Conservation (phyloP, 805 yeast species). For the Metschnikowia corniflorae region DNA sequence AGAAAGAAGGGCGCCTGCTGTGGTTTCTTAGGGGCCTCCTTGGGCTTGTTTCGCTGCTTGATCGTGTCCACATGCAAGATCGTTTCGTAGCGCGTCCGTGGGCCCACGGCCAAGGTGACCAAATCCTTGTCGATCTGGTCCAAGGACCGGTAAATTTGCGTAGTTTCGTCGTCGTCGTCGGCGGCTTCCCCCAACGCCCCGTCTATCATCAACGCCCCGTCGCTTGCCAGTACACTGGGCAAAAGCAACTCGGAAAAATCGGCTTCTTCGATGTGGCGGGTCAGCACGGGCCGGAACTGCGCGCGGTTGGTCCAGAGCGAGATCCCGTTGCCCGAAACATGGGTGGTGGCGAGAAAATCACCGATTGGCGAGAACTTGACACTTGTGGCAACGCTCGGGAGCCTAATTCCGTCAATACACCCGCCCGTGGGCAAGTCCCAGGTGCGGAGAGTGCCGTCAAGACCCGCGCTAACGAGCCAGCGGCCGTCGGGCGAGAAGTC, state of each 20-base stretch:
- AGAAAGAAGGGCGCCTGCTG: constrained; percentile 80
- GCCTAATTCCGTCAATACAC: constrained; percentile 85
- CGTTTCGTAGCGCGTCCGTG: constrained; percentile 76
- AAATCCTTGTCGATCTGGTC: constrained; percentile 62
- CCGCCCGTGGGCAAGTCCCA: constrained; percentile 98
- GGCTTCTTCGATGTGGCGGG: constrained; percentile 70
- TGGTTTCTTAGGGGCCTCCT: constrained; percentile 81
- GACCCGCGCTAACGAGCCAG: constrained; percentile 81
- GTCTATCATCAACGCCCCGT: constrained; percentile 65
- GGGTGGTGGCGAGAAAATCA: constrained; percentile 88
- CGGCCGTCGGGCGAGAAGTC: constrained; percentile 95
- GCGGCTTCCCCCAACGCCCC: constrained; percentile 64
- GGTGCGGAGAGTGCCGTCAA: constrained; percentile 86
- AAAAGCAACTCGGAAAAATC: constrained; percentile 61
- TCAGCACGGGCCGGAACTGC: constrained; percentile 72
- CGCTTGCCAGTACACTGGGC: constrained; percentile 79
- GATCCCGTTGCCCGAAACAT: constrained; percentile 86
- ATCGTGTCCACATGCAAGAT: constrained; percentile 79
- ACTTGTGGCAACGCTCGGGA: constrained; percentile 76
- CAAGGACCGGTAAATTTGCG: constrained; percentile 46
- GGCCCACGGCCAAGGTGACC: constrained; percentile 71
- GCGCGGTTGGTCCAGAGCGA: constrained; percentile 90
- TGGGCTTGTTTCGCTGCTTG: constrained; percentile 83
- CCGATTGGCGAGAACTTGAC: constrained; percentile 83
- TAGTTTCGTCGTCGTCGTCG: constrained; percentile 25